phyloP scores from a whole-genome alignment of 352 stramenopile genomes.

The Globisporangium nodosum region DNA sequence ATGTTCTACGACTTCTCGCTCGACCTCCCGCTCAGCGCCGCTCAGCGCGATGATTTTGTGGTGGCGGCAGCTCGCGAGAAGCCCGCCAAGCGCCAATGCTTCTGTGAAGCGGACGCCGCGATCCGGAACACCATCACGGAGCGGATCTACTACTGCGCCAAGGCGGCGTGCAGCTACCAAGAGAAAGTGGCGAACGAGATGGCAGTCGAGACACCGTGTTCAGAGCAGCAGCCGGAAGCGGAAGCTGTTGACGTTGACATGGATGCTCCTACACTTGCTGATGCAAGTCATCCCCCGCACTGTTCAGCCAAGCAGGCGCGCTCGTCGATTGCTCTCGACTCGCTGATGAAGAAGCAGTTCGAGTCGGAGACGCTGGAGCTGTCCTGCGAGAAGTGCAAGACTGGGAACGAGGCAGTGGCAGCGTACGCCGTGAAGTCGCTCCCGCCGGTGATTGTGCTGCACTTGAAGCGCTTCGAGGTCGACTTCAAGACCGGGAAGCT shows the following conservation, averaged over 20 bases:
- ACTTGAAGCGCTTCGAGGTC: conserved; percentile 86
- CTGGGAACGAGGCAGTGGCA: conserved; percentile 51
- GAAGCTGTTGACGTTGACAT: neutral
- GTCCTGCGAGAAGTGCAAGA: conserved; percentile 80
- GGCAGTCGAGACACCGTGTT: neutral
- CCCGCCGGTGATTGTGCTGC: conserved; percentile 67
- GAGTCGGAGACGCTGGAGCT: conserved; percentile 71
- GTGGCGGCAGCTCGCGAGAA: conserved; percentile 6
- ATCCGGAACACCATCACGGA: conserved; percentile 26
- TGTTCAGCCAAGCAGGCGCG: conserved; percentile 3
- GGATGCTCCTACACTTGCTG: neutral
- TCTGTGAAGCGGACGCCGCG: conserved; percentile 42
- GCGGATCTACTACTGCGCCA: conserved; percentile 51
- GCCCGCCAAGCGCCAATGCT: conserved; percentile 39
- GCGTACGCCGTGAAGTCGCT: conserved; percentile 63
- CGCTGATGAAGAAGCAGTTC: conserved; percentile 72
- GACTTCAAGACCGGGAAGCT: conserved; percentile 53
- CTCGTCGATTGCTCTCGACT: conserved; percentile 41
- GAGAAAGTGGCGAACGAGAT: conserved; percentile 28
- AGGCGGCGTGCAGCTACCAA: conserved; percentile 54
- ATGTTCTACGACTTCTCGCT: conserved; percentile 86
- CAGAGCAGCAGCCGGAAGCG: neutral
- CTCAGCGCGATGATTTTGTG: conserved; percentile 8
- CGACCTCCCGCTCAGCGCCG: conserved; percentile 53
- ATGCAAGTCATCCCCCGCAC: neutral